Percentiles rank a stretch among this genome's conserved stretches.
phyloP scores from a whole-genome alignment of 306 rosid genomes.

The Citrullus colocynthis region DNA sequence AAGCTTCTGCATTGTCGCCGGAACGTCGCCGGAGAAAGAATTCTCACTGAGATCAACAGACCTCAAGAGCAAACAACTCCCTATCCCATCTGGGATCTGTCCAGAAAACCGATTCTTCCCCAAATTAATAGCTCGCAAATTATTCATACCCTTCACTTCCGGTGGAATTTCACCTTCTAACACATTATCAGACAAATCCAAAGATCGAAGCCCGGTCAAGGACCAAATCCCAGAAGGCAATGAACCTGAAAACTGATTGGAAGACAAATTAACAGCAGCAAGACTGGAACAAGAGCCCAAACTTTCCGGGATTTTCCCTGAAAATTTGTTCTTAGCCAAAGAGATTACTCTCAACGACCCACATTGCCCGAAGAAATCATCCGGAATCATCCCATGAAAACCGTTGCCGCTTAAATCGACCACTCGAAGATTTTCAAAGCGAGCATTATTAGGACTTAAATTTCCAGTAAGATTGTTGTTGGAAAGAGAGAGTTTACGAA shows the following conservation, averaged over 20 bases:
- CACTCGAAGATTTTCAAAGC: slow-evolving; percentile 50
- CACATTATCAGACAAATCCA: slow-evolving; percentile 64
- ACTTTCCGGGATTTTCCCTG: slow-evolving; percentile 56
- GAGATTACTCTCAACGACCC: slow-evolving; percentile 73
- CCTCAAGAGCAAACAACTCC: slow-evolving; percentile 81
- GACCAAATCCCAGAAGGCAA: slow-evolving; percentile 64
- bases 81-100: slow-evolving; percentile 56
- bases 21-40: slow-evolving; percentile 50
- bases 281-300: slow-evolving; percentile 59
- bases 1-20: slow-evolving; percentile 52
- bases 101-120: slow-evolving; percentile 62
- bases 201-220: slow-evolving; percentile 63
- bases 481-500: slow-evolving; percentile 58
- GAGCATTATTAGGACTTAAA: slow-evolving; percentile 48
- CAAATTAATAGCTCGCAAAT: slow-evolving; percentile 49
- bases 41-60: slow-evolving; percentile 74
- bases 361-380: slow-evolving; percentile 76
- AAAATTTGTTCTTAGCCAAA: slow-evolving; percentile 51
- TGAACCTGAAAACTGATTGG: slow-evolving; percentile 58
- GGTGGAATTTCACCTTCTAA: slow-evolving; percentile 60
- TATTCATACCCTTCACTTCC: slow-evolving; percentile 44
- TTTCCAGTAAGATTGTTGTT: slow-evolving; percentile 73
- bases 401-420: slow-evolving; percentile 68
- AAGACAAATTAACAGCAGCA: slow-evolving; percentile 47
- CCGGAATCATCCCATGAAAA: slow-evolving; percentile 59